Percentiles rank a stretch among this genome's conserved stretches.
phyloP scores from a whole-genome alignment of 2,329 filamentous ascomycete genomes.

The Aspergillus ochraceus region DNA sequence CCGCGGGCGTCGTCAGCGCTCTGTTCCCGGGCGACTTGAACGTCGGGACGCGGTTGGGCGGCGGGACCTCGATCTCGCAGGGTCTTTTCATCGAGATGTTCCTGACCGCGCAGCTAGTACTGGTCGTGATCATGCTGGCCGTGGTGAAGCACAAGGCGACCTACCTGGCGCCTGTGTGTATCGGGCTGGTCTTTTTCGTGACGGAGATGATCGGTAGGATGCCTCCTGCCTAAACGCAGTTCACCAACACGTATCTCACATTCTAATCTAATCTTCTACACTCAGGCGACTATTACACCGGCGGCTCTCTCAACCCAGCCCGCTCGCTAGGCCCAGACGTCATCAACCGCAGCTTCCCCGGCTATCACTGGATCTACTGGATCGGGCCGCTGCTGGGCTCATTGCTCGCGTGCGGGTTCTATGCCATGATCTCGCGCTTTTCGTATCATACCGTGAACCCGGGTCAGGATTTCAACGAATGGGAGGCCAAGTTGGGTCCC shows the following conservation, averaged over 20 bases:
- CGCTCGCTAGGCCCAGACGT: conserved; percentile 51
- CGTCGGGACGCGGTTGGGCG: conserved; percentile 58
- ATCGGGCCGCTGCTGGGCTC: conserved; percentile 48
- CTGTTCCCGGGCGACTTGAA: conserved; percentile 59
- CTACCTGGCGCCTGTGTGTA: conserved; percentile 69
- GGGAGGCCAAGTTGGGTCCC: conserved; percentile 25
- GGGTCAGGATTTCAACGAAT: conserved; percentile 57
- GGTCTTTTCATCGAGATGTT: conserved; percentile 69
- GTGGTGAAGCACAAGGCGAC: conserved; percentile 73
- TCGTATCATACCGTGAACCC: conserved; percentile 48
- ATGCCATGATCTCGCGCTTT: conserved; percentile 47
- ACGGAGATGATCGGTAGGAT: conserved; percentile 49
- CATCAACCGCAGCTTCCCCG: conserved; percentile 45
- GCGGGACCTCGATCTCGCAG: conserved; percentile 53
- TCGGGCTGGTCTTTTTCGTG: conserved; percentile 70
- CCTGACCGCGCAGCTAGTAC: conserved; percentile 62
- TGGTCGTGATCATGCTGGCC: conserved; percentile 69
- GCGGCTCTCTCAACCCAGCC: conserved; percentile 50
- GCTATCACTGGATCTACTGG: conserved; percentile 55
- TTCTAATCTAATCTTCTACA: not conserved
- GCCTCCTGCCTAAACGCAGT: too few relatives aligned
- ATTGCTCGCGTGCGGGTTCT: conserved; percentile 51
- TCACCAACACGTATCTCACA: not conserved
- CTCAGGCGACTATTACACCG: conserved; percentile 49
- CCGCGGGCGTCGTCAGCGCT: conserved; percentile 57